phyloP scores from a whole-genome alignment of 495 filamentous ascomycete species.

The Evernia prunastri region DNA sequence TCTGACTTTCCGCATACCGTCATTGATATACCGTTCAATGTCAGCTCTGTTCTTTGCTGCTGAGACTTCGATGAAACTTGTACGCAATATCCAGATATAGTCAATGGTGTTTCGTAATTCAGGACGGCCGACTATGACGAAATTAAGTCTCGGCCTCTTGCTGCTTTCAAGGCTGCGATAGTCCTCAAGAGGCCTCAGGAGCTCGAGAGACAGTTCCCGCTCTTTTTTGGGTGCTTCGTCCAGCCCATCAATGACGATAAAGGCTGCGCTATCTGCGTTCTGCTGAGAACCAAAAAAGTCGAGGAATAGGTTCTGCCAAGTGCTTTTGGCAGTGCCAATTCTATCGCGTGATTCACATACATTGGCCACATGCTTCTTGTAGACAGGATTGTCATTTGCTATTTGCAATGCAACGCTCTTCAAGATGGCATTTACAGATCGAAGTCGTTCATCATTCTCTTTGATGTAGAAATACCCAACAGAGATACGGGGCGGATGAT shows the following conservation, averaged over 20 bases:
- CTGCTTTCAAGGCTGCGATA: background rate
- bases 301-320: slow-evolving; percentile 31
- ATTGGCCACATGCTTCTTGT: slow-evolving; percentile 25
- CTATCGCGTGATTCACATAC: slow-evolving; percentile 22
- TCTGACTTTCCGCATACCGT: slow-evolving; percentile 28
- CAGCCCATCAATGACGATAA: slow-evolving; percentile 34
- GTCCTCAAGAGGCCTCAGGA: slow-evolving; percentile 20
- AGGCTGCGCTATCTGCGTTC: slow-evolving; percentile 23
- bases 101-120: slow-evolving; percentile 27
- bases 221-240: slow-evolving; percentile 33
- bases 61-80: slow-evolving; percentile 31
- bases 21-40: slow-evolving; percentile 30
- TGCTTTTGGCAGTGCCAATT: slow-evolving; percentile 30
- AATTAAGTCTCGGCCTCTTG: slow-evolving; percentile 20
- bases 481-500: slow-evolving; percentile 20
- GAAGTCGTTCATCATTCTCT: slow-evolving; percentile 30
- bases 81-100: slow-evolving; percentile 19
- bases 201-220: slow-evolving; percentile 23
- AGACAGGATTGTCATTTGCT: slow-evolving; percentile 30
- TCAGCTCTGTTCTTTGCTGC: slow-evolving; percentile 31
- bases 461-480: slow-evolving; percentile 36
- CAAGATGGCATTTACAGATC: slow-evolving; percentile 30
- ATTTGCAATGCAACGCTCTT: slow-evolving; percentile 34
- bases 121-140: slow-evolving; percentile 32
- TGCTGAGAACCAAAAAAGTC: slow-evolving; percentile 28